Conservation (phyloP, 106 monocot species). For the Platanthera guangdongensis region DNA sequence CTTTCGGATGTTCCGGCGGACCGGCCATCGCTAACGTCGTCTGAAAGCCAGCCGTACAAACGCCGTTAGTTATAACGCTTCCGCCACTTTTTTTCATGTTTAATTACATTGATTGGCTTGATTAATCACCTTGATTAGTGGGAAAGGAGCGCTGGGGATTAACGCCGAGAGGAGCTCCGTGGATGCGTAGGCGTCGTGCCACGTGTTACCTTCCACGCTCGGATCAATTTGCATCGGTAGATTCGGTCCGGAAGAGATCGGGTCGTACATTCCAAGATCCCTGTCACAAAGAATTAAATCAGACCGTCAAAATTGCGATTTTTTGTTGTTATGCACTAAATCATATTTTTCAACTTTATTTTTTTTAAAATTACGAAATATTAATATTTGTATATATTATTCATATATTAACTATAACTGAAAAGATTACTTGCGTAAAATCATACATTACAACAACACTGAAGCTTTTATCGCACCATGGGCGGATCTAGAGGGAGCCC, state of each 20-base stretch:
- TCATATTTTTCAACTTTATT: too few species aligned
- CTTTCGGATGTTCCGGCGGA: not conserved
- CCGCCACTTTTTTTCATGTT: too few species aligned
- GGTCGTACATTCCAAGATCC: constrained; percentile 38
- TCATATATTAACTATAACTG: too few species aligned
- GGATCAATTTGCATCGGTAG: constrained; percentile 18
- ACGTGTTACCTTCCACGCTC: constrained; percentile 15
- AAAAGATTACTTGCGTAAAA: too few species aligned
- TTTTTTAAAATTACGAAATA: too few species aligned
- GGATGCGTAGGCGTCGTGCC: constrained; percentile 46
- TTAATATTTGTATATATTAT: too few species aligned
- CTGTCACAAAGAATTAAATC: not conserved
- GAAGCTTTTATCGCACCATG: too few species aligned
- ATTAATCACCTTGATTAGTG: constrained; percentile 25
- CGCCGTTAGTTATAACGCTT: not conserved
- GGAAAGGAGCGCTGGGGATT: constrained; percentile 28
- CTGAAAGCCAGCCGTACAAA: constrained; percentile 4
- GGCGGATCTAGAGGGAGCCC: too few species aligned
- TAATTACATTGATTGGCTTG: not conserved
- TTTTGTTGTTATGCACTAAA: too few species aligned
- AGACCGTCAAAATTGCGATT: not conserved
- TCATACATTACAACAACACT: too few species aligned
- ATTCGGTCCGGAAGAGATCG: constrained; percentile 13
- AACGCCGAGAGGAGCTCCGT: constrained; percentile 45
- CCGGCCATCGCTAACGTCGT: constrained; percentile 15